These are phyloP conservation scores for Talaromyces sp. DNA, from an alignment of 2,329 filamentous ascomycete genomes.

Conservation along the genomic window DNA sequence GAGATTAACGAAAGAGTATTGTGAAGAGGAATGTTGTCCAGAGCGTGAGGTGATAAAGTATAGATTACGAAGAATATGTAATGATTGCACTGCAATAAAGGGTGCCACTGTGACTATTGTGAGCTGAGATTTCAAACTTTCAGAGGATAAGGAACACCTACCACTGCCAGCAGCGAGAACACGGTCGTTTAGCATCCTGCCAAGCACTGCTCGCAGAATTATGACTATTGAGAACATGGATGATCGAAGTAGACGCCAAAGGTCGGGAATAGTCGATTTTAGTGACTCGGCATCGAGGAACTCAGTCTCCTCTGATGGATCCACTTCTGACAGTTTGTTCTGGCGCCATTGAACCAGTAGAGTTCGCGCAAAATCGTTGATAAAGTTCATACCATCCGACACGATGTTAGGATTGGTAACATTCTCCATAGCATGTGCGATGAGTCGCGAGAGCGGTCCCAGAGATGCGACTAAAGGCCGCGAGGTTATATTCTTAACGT, in stretches of 20 bases:
- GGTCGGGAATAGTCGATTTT: conserved; percentile 59
- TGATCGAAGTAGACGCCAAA: conserved; percentile 72
- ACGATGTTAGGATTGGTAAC: conserved; percentile 42
- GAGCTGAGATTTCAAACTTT: conserved; percentile 6
- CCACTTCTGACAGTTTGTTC: conserved; percentile 68
- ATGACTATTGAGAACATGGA: conserved; percentile 71
- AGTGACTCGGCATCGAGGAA: conserved; percentile 62
- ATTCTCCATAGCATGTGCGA: conserved; percentile 58
- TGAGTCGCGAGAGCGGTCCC: conserved; percentile 58
- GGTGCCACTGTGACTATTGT: conserved; percentile 49
- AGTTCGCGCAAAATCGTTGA: conserved; percentile 62
- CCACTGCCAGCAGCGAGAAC: conserved; percentile 49
- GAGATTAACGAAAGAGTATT: conserved; percentile 78
- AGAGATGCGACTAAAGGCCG: conserved; percentile 56
- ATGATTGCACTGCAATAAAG: conserved; percentile 61
- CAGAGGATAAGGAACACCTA: conserved; percentile 25
- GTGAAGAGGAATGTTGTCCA: conserved; percentile 69
- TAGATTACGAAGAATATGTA: conserved; percentile 69
- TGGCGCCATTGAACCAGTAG: conserved; percentile 68
- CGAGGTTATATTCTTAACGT: conserved; percentile 51
- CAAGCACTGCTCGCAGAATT: conserved; percentile 67
- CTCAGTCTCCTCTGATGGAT: conserved; percentile 59
- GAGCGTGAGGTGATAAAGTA: conserved; percentile 76
- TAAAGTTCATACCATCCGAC: conserved; percentile 48
- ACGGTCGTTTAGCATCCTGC: conserved; percentile 56